Conservation (phyloP, 108 stramenopile species). For the Nitzschia sp. region DNA sequence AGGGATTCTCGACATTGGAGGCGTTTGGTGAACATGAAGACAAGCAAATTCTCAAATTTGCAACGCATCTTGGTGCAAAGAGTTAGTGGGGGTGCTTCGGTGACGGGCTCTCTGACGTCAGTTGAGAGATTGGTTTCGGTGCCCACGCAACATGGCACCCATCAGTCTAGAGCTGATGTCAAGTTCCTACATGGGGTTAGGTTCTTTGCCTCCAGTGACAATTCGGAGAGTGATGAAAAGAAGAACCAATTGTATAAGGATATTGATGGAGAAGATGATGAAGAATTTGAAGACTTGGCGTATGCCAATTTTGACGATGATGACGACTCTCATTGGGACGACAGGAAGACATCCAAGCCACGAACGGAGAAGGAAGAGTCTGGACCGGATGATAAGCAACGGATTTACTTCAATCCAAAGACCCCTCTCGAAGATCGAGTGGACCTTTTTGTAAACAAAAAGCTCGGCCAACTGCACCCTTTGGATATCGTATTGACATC, state of each 20-base stretch:
- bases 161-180: too few species aligned
- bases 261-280: conserved; percentile 22
- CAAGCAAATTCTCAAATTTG: too few species aligned
- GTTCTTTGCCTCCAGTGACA: not conserved
- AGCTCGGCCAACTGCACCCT: conserved; percentile 39
- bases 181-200: too few species aligned
- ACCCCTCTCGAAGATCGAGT: conserved; percentile 33
- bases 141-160: too few species aligned
- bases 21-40: too few species aligned
- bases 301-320: conserved; percentile 20
- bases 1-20: too few species aligned
- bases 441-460: conserved; percentile 26
- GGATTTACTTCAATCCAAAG: conserved; percentile 31
- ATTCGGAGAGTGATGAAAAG: not conserved
- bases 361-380: not conserved
- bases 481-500: conserved; percentile 31
- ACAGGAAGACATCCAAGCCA: not conserved
- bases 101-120: too few species aligned
- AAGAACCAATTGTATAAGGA: conserved; percentile 6
- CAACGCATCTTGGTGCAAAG: too few species aligned
- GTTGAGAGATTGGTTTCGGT: too few species aligned
- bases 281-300: conserved; percentile 3
- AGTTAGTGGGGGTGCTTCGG: too few species aligned
- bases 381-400: not conserved
- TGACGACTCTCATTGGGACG: conserved; percentile 8